phyloP scores from a whole-genome alignment of 305 asterid species.

The Rubia tinctorum region DNA sequence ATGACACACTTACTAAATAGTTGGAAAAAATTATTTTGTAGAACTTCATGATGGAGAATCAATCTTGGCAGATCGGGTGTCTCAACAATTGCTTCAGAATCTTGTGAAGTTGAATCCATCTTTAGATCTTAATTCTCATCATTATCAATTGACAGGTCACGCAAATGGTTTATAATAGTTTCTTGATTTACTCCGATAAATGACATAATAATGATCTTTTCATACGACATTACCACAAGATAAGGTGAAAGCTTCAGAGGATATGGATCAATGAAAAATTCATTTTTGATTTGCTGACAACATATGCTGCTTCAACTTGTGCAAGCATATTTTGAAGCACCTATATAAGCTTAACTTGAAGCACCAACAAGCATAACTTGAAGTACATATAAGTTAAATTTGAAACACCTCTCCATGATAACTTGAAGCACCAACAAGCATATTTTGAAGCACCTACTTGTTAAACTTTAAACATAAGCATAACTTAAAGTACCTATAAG shows the following conservation, averaged over 20 bases:
- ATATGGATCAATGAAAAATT: conserved; percentile 5
- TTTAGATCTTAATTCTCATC: conserved; percentile 46
- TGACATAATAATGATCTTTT: conserved; percentile 22
- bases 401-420: no score
- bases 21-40: conserved; percentile 39
- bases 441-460: no score
- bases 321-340: not conserved
- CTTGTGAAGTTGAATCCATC: conserved; percentile 50
- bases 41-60: conserved; percentile 59
- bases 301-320: not conserved
- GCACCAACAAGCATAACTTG: no score
- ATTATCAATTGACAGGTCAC: conserved; percentile 41
- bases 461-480: no score
- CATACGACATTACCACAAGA: conserved; percentile 21
- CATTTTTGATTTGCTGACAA: conserved; percentile 12
- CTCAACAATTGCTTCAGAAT: conserved; percentile 68
- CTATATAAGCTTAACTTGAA: no score
- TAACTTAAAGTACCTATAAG: no score
- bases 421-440: no score
- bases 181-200: conserved; percentile 21
- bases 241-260: conserved; percentile 28
- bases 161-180: conserved; percentile 28
- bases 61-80: conserved; percentile 68
- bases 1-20: conserved; percentile 54
- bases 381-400: no score